Evolutionary conservation across 73 alveolate genomes (phyloP).

Genomic region (Paramecium sonneborni): DNA sequence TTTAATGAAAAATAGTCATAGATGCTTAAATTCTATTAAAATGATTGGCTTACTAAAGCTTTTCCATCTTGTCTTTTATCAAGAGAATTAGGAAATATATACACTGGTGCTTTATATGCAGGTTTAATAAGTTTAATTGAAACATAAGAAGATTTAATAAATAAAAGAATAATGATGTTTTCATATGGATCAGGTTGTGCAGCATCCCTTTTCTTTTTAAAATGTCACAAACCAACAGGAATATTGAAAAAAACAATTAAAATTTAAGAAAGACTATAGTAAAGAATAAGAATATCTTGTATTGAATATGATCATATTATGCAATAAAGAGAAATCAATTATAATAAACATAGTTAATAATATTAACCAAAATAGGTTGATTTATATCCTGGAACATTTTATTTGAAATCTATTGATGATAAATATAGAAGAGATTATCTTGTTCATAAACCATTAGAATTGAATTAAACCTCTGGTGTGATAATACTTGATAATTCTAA

Average conservation of each 20-base stretch:
- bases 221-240: slow-evolving; percentile 69
- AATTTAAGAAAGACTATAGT: slow-evolving; percentile 72
- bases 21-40: slow-evolving; percentile 62
- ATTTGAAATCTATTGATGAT: slow-evolving; percentile 87
- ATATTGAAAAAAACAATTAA: slow-evolving; percentile 64
- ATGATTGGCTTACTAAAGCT: slow-evolving; percentile 82
- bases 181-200: slow-evolving; percentile 99
- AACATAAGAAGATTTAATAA: slow-evolving; percentile 76
- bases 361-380: slow-evolving; percentile 80
- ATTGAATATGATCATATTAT: slow-evolving; percentile 82
- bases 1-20: slow-evolving; percentile 69
- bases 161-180: slow-evolving; percentile 90
- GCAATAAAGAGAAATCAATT: slow-evolving; percentile 81
- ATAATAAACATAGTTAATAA: slow-evolving; percentile 72
- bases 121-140: slow-evolving; percentile 85
- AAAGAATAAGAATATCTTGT: slow-evolving; percentile 80
- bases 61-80: slow-evolving; percentile 85
- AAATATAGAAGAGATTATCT: slow-evolving; percentile 81
- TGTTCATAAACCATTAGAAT: not conserved
- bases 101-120: slow-evolving; percentile 92
- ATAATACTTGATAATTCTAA: not conserved
- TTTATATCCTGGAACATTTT: slow-evolving; percentile 86
- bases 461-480: not conserved
- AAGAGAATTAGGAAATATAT: slow-evolving; percentile 93
- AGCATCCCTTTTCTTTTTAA: slow-evolving; percentile 87